Percentiles rank a stretch among this genome's conserved stretches.
These are phyloP conservation scores for Stemphylium vesicarium DNA, from an alignment of 2,329 filamentous ascomycete species.

Conservation along the genomic window DNA sequence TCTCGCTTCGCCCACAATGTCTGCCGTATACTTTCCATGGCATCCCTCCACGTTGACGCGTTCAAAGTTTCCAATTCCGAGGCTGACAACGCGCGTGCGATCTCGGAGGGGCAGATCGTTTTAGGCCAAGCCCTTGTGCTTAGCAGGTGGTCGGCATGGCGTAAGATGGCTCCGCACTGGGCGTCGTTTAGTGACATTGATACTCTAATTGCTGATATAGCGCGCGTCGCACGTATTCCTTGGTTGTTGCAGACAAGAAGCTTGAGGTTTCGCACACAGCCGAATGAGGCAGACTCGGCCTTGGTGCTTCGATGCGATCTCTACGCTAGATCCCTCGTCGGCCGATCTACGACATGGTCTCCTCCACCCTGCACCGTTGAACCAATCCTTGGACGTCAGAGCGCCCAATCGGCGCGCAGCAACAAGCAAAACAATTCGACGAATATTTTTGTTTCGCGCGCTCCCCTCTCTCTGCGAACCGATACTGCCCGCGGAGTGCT, in stretches of 20 bases:
- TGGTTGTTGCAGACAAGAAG: neutral
- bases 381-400: constrained; percentile 31
- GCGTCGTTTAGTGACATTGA: constrained; percentile 29
- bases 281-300: constrained; percentile 1
- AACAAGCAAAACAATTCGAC: constrained; percentile 24
- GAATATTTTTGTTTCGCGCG: constrained; percentile 6
- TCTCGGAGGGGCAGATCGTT: constrained; percentile 61
- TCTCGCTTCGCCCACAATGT: constrained; percentile 53
- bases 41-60: constrained; percentile 52
- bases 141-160: constrained; percentile 39
- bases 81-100: constrained; percentile 54
- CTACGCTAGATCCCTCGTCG: constrained; percentile 12
- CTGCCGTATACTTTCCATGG: constrained; percentile 54
- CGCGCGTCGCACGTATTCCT: neutral
- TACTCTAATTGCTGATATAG: neutral
- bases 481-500: constrained; percentile 26
- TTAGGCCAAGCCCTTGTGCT: constrained; percentile 51
- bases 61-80: constrained; percentile 46
- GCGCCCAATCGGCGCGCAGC: constrained; percentile 34
- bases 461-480: constrained; percentile 23
- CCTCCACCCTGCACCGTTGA: constrained; percentile 7
- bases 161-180: constrained; percentile 21
- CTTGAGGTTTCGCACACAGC: neutral
- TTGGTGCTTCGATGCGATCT: constrained; percentile 17
- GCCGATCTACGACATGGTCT: constrained; percentile 29